Base-by-base conservation (phyloP, 441 rosid genomes). In the Isatis lusitanica region DNA sequence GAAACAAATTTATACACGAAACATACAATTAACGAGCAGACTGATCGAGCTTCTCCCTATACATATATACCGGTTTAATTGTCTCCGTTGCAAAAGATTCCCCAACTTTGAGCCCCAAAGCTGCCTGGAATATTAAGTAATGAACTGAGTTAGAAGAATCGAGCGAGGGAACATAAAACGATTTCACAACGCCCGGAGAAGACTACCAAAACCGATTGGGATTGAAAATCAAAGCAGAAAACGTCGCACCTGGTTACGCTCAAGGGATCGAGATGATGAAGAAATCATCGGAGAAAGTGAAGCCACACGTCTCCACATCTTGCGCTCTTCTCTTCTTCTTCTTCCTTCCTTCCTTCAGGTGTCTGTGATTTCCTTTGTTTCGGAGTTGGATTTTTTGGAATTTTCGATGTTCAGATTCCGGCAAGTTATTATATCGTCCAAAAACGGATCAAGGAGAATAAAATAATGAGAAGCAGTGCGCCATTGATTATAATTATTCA, bases 271-370 rank as follows among this genome's bases (percentile, higher is more conserved):
- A 3, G 86, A 79, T 51, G 91, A 80, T 46, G 91, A 81, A 66
- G 81, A 78, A 61, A 85, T 63, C 75, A 77, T 71, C 15, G 88
- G 82, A 78, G 89, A 82, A 72, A 90, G 84, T 42, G 80, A 76
- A 73, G 83, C 77, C 71, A 87, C 82, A 83, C 92, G 88, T 84
- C 87, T 90, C 96, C 89, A 87, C 96, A 92, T 76, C 51, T 74
- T 50, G 50, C 33, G 3, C 9, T 43, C 39, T 53, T 42, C 9
- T 43, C 39, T 53, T 42, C 43, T 5, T 16, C 66, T 26, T 42
- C 67, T 4, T 44, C 78, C 5, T 26, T n/a, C 58, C 55, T 51
- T 24, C 38, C 55, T 30, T 51, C 3, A 43, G 51, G 50, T 16
- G 44, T 42, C 17, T 28, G 11, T 60, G 50, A 56, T 38, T 48